Evolutionary conservation across 306 rosid genomes (phyloP).

Genomic region (Trichosanthes cucumerina): DNA sequence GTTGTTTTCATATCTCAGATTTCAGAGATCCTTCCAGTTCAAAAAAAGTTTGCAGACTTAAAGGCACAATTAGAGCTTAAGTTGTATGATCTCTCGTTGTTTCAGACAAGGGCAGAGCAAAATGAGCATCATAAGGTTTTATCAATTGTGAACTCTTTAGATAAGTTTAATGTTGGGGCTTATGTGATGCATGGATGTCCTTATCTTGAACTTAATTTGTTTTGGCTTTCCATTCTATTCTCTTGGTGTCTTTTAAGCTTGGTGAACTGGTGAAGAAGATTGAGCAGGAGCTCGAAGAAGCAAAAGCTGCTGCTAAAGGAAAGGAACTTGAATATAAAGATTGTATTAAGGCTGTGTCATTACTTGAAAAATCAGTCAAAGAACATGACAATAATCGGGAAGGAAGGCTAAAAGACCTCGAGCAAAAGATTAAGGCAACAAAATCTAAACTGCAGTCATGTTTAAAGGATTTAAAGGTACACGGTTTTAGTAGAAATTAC

Average conservation of each 20-base stretch:
- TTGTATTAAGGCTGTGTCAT: slow-evolving; percentile 46
- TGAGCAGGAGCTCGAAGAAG: slow-evolving; percentile 75
- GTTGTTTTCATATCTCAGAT: slow-evolving; percentile 45
- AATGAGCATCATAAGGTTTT: slow-evolving; percentile 94
- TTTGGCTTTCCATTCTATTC: background rate
- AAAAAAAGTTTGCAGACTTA: slow-evolving; percentile 56
- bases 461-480: slow-evolving; percentile 73
- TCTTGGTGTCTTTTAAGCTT: slow-evolving; percentile 40
- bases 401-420: slow-evolving; percentile 70
- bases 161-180: background rate
- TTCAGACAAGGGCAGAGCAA: slow-evolving; percentile 84
- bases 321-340: slow-evolving; percentile 46
- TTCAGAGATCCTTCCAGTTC: slow-evolving; percentile 59
- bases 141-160: background rate
- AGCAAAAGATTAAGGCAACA: slow-evolving; percentile 60
- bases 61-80: slow-evolving; percentile 76
- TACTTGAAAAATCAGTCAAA: slow-evolving; percentile 76
- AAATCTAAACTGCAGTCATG: slow-evolving; percentile 78
- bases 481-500: background rate
- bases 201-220: background rate
- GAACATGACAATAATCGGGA: slow-evolving; percentile 71
- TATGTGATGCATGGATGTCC: background rate
- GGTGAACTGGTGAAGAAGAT: slow-evolving; percentile 81
- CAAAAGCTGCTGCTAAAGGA: slow-evolving; percentile 53
- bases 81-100: slow-evolving; percentile 64